Percentiles rank a stretch among this genome's conserved stretches.
phyloP scores from a whole-genome alignment of 169 alveolate genomes.

The Plasmodium sp. region DNA sequence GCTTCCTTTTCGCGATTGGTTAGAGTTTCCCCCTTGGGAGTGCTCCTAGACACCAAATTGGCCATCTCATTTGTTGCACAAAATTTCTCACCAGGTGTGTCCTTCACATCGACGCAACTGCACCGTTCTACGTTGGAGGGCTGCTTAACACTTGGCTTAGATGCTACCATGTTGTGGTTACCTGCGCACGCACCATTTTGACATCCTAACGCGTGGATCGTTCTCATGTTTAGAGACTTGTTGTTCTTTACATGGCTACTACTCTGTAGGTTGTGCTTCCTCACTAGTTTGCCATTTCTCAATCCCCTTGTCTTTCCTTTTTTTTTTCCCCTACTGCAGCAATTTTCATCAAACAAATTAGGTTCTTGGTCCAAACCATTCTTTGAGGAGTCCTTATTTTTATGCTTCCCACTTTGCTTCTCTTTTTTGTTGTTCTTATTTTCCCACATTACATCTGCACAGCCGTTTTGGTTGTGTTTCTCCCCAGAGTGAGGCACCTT shows the following conservation, averaged over 20 bases:
- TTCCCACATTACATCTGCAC: background rate
- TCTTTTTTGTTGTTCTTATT: background rate
- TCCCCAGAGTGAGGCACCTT: background rate
- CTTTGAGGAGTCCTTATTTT: slow-evolving; percentile 8
- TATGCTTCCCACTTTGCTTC: slow-evolving; percentile 3
- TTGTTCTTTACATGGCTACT: background rate
- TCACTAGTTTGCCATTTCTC: background rate
- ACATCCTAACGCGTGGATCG: background rate
- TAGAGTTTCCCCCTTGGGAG: background rate
- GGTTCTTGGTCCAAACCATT: background rate
- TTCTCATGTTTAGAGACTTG: background rate
- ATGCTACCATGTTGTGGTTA: background rate
- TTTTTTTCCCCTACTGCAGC: background rate
- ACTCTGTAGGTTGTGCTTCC: background rate
- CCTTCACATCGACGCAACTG: background rate
- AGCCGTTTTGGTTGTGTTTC: background rate
- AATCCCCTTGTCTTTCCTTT: background rate
- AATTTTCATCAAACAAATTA: background rate
- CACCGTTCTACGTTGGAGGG: background rate
- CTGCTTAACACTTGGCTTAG: background rate
- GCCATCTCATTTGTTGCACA: background rate
- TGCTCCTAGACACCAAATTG: background rate
- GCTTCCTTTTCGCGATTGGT: background rate
- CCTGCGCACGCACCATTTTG: background rate
- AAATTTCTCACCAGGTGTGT: background rate